Conservation (phyloP, 148 eudicot genomes). For the Nepenthes gracilis region DNA sequence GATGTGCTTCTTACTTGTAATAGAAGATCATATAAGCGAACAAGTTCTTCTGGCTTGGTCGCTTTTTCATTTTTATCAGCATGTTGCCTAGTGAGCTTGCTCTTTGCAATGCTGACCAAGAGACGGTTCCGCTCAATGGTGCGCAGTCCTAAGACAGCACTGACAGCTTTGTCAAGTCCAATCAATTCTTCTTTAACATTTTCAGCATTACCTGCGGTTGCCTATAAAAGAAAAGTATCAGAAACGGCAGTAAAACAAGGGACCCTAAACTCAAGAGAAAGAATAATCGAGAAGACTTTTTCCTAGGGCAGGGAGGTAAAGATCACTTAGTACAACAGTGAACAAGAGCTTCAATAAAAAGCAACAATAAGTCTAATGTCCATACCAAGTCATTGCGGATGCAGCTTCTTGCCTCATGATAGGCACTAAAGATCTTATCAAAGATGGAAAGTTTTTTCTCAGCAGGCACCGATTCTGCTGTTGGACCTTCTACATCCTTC, state of each 20-base stretch:
- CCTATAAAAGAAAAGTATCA: constrained; percentile 28
- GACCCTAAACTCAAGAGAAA: not conserved
- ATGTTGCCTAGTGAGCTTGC: constrained; percentile 60
- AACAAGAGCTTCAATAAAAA: not conserved
- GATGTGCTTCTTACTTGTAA: constrained; percentile 44
- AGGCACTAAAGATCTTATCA: constrained; percentile 78
- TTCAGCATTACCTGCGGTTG: constrained; percentile 74
- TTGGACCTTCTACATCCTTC: constrained; percentile 68
- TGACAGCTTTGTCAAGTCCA: constrained; percentile 95
- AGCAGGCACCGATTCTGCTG: constrained; percentile 55
- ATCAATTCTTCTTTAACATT: constrained; percentile 76
- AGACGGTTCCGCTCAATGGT: constrained; percentile 90
- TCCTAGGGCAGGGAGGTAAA: not conserved
- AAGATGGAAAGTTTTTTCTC: constrained; percentile 70
- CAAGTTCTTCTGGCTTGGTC: constrained; percentile 95
- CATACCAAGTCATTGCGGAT: constrained; percentile 85
- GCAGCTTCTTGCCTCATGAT: constrained; percentile 81
- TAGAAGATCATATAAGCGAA: constrained; percentile 75
- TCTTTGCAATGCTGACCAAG: constrained; percentile 71
- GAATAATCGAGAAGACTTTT: not conserved
- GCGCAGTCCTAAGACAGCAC: constrained; percentile 72
- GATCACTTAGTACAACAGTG: not conserved
- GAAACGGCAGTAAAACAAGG: constrained; percentile 3
- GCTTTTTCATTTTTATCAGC: constrained; percentile 76
- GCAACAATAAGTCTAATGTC: not conserved